Conservation (phyloP, 1,284 basidiomycete genomes). For the Rhodotorula sp. region DNA sequence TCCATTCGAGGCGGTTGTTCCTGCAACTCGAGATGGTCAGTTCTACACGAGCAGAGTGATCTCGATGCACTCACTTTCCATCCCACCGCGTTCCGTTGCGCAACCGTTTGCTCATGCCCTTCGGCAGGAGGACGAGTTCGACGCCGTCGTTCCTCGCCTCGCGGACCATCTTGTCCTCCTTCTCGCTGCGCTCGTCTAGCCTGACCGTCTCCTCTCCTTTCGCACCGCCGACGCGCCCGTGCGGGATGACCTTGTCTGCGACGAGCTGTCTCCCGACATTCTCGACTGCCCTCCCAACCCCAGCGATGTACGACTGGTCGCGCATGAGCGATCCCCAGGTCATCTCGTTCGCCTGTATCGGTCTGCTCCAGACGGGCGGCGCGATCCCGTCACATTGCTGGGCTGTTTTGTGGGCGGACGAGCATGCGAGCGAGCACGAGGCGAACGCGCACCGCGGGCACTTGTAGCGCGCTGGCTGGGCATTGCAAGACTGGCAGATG, state of each 20-base stretch:
- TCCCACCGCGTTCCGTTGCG: constrained; percentile 37
- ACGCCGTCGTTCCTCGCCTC: constrained; percentile 35
- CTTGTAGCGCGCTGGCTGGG: constrained; percentile 26
- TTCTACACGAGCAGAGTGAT: rapidly evolving
- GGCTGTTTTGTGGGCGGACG: constrained; percentile 29
- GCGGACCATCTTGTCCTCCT: constrained; percentile 32
- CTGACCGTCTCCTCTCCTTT: constrained; percentile 12
- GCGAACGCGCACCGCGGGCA: constrained; percentile 35
- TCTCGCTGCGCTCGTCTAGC: constrained; percentile 37
- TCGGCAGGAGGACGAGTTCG: constrained; percentile 35
- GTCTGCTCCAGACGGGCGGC: constrained; percentile 22
- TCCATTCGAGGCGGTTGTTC: constrained; percentile 34
- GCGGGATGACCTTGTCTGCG: constrained; percentile 33
- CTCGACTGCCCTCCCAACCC: constrained; percentile 27
- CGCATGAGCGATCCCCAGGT: constrained; percentile 38
- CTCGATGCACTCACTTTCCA: constrained; percentile 18
- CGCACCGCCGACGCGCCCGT: constrained; percentile 3
- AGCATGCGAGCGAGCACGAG: constrained; percentile 38
- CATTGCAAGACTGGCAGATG: constrained; percentile 23
- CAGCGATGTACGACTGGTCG: constrained; percentile 37
- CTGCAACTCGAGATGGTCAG: not conserved
- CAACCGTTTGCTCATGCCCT: constrained; percentile 37
- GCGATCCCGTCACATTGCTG: constrained; percentile 29
- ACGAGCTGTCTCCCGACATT: constrained; percentile 28
- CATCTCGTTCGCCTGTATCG: constrained; percentile 33